A percentile compares a stretch with the other conserved stretches of the same genome.
phyloP scores from a whole-genome alignment of 2,329 filamentous ascomycete species.

The Teratosphaeria zuluensis region DNA sequence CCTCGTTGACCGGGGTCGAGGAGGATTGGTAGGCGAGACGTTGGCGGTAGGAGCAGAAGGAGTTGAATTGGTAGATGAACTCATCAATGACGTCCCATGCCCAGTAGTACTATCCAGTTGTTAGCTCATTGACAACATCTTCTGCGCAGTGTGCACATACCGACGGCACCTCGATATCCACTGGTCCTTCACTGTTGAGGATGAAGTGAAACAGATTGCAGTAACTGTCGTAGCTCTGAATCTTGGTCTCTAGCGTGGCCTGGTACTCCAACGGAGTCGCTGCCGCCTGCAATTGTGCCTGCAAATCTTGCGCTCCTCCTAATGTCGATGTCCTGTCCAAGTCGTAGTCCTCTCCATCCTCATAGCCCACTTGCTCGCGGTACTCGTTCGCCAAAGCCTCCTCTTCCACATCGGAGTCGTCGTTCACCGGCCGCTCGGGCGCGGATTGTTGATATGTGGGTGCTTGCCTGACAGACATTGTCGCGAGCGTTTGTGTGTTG shows the following conservation, averaged over 20 bases:
- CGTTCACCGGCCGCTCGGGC: slow-evolving; percentile 29
- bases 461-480: slow-evolving; percentile 31
- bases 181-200: slow-evolving; percentile 96
- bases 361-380: slow-evolving; percentile 89
- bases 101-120: slow-evolving; percentile 77
- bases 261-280: slow-evolving; percentile 94
- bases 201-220: slow-evolving; percentile 99
- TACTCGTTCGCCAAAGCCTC: slow-evolving; percentile 94
- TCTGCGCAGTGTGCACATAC: slow-evolving; percentile 46
- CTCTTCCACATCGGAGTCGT: slow-evolving; percentile 86
- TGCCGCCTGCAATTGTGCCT: slow-evolving; percentile 80
- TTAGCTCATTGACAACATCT: background rate
- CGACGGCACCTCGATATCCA: slow-evolving; percentile 91
- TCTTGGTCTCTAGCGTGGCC: slow-evolving; percentile 90
- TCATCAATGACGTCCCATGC: slow-evolving; percentile 99
- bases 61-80: slow-evolving; percentile 99
- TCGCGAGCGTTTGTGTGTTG: slow-evolving; percentile 5
- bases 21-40: slow-evolving; percentile 63
- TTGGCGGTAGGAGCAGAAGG: slow-evolving; percentile 94
- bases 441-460: slow-evolving; percentile 32
- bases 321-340: slow-evolving; percentile 60
- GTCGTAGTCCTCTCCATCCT: slow-evolving; percentile 57
- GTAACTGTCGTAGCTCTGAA: slow-evolving; percentile 98
- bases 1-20: slow-evolving; percentile 60
- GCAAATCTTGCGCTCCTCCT: slow-evolving; percentile 78